phyloP scores from a whole-genome alignment of 2,329 filamentous ascomycete species.

The Colletotrichum echinochloae region DNA sequence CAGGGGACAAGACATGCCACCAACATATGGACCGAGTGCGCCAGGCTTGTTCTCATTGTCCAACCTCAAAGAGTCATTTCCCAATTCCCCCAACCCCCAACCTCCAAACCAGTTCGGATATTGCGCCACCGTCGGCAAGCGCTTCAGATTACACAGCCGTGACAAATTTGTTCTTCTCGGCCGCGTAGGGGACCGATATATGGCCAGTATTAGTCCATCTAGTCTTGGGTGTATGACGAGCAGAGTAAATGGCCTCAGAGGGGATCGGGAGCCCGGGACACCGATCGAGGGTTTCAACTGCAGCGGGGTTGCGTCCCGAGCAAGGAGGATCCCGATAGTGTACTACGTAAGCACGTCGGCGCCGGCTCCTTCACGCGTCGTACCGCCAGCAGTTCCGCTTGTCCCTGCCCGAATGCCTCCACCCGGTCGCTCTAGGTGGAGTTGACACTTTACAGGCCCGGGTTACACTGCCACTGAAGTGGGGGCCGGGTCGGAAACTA shows the following conservation, averaged over 20 bases:
- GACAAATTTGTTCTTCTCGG: conserved; percentile 2
- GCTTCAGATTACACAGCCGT: conserved; percentile 26
- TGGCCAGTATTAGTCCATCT: not conserved
- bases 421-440: not conserved
- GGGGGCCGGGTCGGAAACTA: conserved; percentile 4
- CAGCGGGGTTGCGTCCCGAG: not conserved
- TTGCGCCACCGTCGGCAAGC: conserved; percentile 27
- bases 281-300: conserved; percentile 25
- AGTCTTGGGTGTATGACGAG: not conserved
- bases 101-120: conserved; percentile 6
- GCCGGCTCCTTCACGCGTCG: not conserved
- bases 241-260: not conserved
- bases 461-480: conserved; percentile 1
- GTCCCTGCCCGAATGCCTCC: not conserved
- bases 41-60: not conserved
- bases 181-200: not conserved
- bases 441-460: not conserved
- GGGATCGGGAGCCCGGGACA: conserved; percentile 6
- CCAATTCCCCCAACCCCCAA: conserved; percentile 1
- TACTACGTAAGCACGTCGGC: not conserved
- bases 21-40: conserved; percentile 19
- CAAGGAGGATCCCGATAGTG: conserved; percentile 24
- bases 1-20: not conserved
- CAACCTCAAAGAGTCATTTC: not conserved
- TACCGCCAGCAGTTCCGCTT: not conserved